Evolutionary conservation across 2,329 filamentous ascomycete species (phyloP), one percentile per base, ranked within the genome.

Genomic region (Fusarium sp.): DNA sequence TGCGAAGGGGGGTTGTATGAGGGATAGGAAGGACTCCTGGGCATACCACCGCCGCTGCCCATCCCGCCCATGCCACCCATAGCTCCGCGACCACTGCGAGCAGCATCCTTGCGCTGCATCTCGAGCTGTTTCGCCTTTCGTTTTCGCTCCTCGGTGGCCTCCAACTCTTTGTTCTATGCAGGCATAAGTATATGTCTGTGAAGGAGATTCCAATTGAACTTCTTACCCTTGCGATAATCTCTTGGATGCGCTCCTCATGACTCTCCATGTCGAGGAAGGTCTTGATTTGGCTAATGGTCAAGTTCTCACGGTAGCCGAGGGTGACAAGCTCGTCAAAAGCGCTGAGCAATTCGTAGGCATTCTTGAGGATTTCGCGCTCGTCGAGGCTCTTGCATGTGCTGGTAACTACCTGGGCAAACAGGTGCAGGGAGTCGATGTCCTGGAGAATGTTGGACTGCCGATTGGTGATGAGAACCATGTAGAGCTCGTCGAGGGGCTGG

Each of bases 391-490:
- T 97, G 90, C 96, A 99, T 80, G 97, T 95, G 84, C 93, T 97
- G 67, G 93, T 94, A 61, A 98, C 96, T 22, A 99, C 95, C 86
- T 99, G 96, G 67, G 95, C 95, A 82, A 99, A 99, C 26, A 99
- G 89, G 83, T 99, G 97, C 68, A 99, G 90, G 67, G 96, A 97
- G 85, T 98, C 96, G 83, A 99, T 99, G 84, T 99, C 96, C 85
- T 99, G 96, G 57, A 99, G 89, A 77, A 99, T 99, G 85, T 99
- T 99, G 83, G 95, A 98, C 87, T 98, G 96, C 79, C 95, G 93
- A 88, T 99, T 99, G 83, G 97, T 99, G 85, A 99, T 98, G 80
- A 99, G 91, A 75, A 99, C 95, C 91, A 99, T 98, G 89, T 99
- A 99, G 74, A 99, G 91, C 87, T 99, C 97, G 85, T 99, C 97